These are phyloP conservation scores for Lentinula sp. DNA, from an alignment of 768 basidiomycete species.

Conservation along the genomic window DNA sequence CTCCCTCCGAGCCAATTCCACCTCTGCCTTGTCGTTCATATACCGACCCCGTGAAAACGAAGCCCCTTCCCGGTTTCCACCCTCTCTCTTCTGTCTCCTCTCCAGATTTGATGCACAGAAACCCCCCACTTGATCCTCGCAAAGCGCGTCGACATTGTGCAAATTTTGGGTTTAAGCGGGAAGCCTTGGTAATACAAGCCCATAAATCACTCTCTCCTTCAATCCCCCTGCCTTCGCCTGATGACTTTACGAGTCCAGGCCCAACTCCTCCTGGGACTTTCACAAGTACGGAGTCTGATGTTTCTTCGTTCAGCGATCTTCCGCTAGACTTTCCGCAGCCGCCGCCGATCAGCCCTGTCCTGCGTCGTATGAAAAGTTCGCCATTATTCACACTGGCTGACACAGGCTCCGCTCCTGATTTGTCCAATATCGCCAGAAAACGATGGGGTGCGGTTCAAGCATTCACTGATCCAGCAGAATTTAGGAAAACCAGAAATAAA, in stretches of 20 bases:
- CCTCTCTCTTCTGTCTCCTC: neutral
- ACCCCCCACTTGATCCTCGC: slow-evolving; percentile 21
- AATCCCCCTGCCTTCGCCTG: slow-evolving; percentile 8
- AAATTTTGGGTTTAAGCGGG: slow-evolving; percentile 22
- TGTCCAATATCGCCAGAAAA: slow-evolving; percentile 10
- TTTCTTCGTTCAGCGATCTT: slow-evolving; percentile 27
- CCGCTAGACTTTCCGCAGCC: slow-evolving; percentile 35
- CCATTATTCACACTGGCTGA: slow-evolving; percentile 30
- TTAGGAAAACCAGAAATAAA: neutral
- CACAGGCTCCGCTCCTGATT: slow-evolving; percentile 17
- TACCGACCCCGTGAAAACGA: neutral
- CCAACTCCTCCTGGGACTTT: slow-evolving; percentile 25
- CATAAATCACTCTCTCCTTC: neutral
- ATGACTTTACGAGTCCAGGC: slow-evolving; percentile 14
- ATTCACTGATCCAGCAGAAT: neutral
- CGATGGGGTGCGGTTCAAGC: slow-evolving; percentile 13
- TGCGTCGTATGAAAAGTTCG: slow-evolving; percentile 38
- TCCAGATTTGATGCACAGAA: slow-evolving; percentile 4
- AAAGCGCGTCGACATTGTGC: slow-evolving; percentile 24
- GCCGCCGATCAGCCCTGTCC: slow-evolving; percentile 32
- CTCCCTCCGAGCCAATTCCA: slow-evolving; percentile 2
- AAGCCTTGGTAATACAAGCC: neutral
- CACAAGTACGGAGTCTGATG: slow-evolving; percentile 26
- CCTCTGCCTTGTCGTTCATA: neutral
- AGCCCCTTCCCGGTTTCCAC: neutral